These are phyloP conservation scores for Ascobolus immersus DNA, from an alignment of 495 filamentous ascomycete genomes.

Conservation along the genomic window DNA sequence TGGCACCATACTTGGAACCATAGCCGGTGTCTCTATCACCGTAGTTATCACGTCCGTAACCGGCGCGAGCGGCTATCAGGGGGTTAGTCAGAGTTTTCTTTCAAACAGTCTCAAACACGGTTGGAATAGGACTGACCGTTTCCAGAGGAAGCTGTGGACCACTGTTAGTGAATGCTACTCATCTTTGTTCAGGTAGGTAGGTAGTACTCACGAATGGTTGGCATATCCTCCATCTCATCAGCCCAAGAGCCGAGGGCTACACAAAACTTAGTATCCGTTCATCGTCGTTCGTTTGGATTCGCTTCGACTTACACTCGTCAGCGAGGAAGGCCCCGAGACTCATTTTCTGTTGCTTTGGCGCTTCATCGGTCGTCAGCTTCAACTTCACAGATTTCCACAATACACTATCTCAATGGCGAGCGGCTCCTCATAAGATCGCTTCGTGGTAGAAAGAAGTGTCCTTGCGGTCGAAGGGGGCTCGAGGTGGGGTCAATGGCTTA, in stretches of 20 bases:
- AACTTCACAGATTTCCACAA: slow-evolving; percentile 23
- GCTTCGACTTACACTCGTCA: slow-evolving; percentile 50
- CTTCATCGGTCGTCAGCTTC: too few relatives aligned
- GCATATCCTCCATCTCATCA: slow-evolving; percentile 84
- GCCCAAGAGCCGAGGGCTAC: slow-evolving; percentile 71
- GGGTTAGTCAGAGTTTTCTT: not conserved
- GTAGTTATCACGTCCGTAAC: slow-evolving; percentile 15
- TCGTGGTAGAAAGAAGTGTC: slow-evolving; percentile 5
- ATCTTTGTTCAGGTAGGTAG: slow-evolving; percentile 4
- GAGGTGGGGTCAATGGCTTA: too few relatives aligned
- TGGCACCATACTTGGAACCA: slow-evolving; percentile 16
- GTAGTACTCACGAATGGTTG: slow-evolving; percentile 36
- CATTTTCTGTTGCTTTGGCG: slow-evolving; percentile 88
- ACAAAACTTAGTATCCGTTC: not conserved
- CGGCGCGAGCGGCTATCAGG: slow-evolving; percentile 4
- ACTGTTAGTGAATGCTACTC: slow-evolving; percentile 2
- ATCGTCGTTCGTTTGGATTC: slow-evolving; percentile 4
- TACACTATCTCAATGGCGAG: slow-evolving; percentile 5
- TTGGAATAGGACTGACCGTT: not conserved
- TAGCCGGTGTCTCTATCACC: slow-evolving; percentile 9
- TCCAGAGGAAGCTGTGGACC: not conserved
- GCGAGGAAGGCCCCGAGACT: slow-evolving; percentile 72
- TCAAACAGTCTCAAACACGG: too few relatives aligned
- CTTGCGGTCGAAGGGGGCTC: too few relatives aligned
- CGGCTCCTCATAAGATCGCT: too few relatives aligned